Conservation (phyloP, 176 grass and related monocot species). For the Otatea glauca region DNA sequence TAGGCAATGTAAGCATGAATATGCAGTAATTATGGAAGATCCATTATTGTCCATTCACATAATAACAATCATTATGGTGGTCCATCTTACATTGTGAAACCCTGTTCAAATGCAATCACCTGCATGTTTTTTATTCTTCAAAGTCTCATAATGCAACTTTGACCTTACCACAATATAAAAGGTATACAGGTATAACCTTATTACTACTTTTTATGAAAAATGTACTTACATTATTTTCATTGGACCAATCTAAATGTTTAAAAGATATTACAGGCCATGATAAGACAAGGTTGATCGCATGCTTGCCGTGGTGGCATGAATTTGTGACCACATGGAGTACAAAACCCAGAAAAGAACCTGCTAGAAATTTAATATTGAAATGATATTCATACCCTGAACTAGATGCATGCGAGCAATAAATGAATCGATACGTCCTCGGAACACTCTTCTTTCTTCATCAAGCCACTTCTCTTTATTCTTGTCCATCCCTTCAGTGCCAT, state of each 20-base stretch:
- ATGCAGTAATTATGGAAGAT: slow-evolving; percentile 23
- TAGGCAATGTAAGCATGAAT: not conserved
- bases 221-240: slow-evolving; percentile 18
- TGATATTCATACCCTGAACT: slow-evolving; percentile 79
- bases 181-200: not conserved
- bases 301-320: not conserved
- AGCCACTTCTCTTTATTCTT: slow-evolving; percentile 73
- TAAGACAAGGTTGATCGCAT: not conserved
- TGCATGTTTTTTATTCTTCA: not conserved
- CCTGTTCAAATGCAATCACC: slow-evolving; percentile 23
- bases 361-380: slow-evolving; percentile 34
- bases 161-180: not conserved
- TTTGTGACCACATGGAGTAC: not conserved
- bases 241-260: slow-evolving; percentile 28
- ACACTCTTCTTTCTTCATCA: slow-evolving; percentile 81
- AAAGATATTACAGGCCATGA: not conserved
- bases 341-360: slow-evolving; percentile 24
- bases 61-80: not conserved
- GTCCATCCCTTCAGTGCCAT: slow-evolving; percentile 53
- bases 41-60: not conserved
- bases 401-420: slow-evolving; percentile 96
- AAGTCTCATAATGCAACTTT: not conserved
- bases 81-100: slow-evolving; percentile 29
- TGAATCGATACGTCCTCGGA: slow-evolving; percentile 76
- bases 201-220: slow-evolving; percentile 16